A percentile compares a stretch with the other conserved stretches of the same genome.
phyloP scores from a whole-genome alignment of 139 green algal genomes.

The Pseudopediastrum boryanum region DNA sequence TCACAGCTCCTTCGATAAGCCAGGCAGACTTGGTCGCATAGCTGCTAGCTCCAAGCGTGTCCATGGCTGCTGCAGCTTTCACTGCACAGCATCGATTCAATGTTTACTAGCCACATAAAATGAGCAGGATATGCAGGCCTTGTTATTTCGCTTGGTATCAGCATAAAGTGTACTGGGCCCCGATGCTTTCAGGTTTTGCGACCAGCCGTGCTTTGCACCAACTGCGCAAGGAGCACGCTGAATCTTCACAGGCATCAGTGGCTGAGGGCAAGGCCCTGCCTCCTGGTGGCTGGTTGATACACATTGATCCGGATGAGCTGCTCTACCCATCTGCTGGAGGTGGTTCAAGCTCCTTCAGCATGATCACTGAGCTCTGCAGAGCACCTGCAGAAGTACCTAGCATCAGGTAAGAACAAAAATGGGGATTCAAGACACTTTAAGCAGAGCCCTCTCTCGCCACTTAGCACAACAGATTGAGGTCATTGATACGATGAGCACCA shows the following conservation, averaged over 20 bases:
- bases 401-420: conserved; percentile 29
- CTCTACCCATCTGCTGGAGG: conserved; percentile 35
- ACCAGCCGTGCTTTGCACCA: not conserved
- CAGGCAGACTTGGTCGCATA: too few species aligned
- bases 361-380: conserved; percentile 32
- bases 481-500: too few species aligned
- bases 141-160: not conserved
- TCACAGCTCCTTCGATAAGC: too few species aligned
- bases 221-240: not conserved
- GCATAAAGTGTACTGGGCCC: not conserved
- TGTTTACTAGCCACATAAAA: too few species aligned
- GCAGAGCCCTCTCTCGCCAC: too few species aligned
- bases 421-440: too few species aligned
- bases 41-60: too few species aligned
- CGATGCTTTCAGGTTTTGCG: not conserved
- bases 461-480: too few species aligned
- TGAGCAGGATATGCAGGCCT: not conserved
- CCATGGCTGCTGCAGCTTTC: too few species aligned
- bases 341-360: not conserved
- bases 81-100: too few species aligned
- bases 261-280: conserved; percentile 30
- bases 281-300: conserved; percentile 53
- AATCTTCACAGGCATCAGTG: conserved; percentile 10
- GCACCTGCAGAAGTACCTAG: conserved; percentile 17
- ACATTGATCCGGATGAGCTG: conserved; percentile 65